Conservation (phyloP, 225 moss, liverwort and hornwort species). For the Anthoceros angustus region DNA sequence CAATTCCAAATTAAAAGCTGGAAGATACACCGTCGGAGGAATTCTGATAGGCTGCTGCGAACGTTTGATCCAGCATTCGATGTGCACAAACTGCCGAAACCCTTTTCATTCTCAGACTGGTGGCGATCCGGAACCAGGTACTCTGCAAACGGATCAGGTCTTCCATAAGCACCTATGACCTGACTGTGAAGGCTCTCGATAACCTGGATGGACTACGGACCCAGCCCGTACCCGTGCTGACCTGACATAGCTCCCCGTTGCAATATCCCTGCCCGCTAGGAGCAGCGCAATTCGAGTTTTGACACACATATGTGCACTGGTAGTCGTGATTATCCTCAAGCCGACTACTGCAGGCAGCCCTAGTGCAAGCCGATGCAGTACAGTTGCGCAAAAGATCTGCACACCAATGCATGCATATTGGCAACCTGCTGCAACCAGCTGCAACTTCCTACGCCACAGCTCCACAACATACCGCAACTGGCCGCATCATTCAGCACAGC, state of each 20-base stretch:
- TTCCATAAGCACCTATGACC: not conserved
- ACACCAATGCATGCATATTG: not conserved
- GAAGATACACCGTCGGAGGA: slow-evolving; percentile 13
- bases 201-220: not conserved
- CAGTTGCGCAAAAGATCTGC: not conserved
- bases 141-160: not conserved
- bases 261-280: slow-evolving; percentile 10
- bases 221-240: not conserved
- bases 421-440: not conserved
- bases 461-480: not conserved
- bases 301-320: not conserved
- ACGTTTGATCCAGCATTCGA: slow-evolving; percentile 19
- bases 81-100: slow-evolving; percentile 23
- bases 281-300: not conserved
- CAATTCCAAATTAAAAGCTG: slow-evolving; percentile 28
- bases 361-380: not conserved
- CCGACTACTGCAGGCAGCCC: not conserved
- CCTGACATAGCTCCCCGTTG: slow-evolving; percentile 20
- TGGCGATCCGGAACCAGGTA: not conserved
- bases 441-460: too few relatives aligned
- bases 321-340: not conserved
- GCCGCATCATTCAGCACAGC: not conserved
- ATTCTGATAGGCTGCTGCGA: slow-evolving; percentile 10
- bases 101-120: slow-evolving; percentile 4
- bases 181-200: not conserved